phyloP scores from a whole-genome alignment of 257 asterid genomes.

The Lavandula angustifolia region DNA sequence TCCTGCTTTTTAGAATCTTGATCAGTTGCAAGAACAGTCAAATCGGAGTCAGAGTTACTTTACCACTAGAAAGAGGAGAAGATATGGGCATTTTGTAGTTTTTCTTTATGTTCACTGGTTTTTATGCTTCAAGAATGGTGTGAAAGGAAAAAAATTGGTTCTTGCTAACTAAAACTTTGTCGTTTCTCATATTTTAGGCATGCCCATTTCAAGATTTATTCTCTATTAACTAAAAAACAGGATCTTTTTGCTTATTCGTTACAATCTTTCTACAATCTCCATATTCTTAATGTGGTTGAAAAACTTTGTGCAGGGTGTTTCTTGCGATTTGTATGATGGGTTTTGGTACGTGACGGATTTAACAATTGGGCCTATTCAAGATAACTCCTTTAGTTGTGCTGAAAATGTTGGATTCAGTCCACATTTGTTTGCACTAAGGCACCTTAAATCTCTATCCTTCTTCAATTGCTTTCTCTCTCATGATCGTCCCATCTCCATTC shows the following conservation, averaged over 20 bases:
- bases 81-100: slow-evolving; percentile 21
- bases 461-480: slow-evolving; percentile 60
- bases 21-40: slow-evolving; percentile 27
- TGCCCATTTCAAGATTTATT: slow-evolving; percentile 31
- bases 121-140: slow-evolving; percentile 2
- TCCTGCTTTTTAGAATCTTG: slow-evolving; percentile 24
- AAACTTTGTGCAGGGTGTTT: slow-evolving; percentile 68
- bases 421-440: slow-evolving; percentile 57
- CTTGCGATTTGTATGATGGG: slow-evolving; percentile 82
- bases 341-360: slow-evolving; percentile 86
- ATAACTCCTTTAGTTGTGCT: slow-evolving; percentile 80
- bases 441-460: slow-evolving; percentile 73
- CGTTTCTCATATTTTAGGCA: slow-evolving; percentile 31
- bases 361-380: slow-evolving; percentile 80
- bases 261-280: not conserved
- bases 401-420: slow-evolving; percentile 52
- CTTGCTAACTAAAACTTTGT: slow-evolving; percentile 31
- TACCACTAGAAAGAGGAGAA: slow-evolving; percentile 18
- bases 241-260: slow-evolving; percentile 14
- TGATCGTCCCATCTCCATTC: slow-evolving; percentile 46
- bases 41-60: slow-evolving; percentile 27
- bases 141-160: slow-evolving; percentile 12
- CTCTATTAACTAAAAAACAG: slow-evolving; percentile 13
- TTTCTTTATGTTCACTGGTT: not conserved
- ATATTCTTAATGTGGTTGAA: not conserved